Evolutionary conservation across 2,329 filamentous ascomycete genomes (phyloP), one percentile per base, ranked within the genome.

Genomic region (Talaromyces funiculosus): DNA sequence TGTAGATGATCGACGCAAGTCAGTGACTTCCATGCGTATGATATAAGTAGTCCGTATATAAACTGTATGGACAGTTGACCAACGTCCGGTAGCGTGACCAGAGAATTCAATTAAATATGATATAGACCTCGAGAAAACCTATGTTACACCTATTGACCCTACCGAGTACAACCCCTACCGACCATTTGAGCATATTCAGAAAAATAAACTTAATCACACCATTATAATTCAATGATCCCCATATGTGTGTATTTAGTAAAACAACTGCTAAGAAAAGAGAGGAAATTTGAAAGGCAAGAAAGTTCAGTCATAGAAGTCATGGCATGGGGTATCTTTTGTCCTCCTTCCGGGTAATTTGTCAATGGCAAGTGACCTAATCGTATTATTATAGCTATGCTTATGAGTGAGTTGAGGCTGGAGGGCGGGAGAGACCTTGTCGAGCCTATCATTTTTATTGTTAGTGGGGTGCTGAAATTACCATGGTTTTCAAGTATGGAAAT

Each of bases 351-450:
- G 51, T 12, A 54, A 16, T 40, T 54, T 40, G 20, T 20, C 37
- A 0, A 38, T 53, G 12, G 22, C n/a, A 2, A 51, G 43, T 37
- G 45, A 53, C 51, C 51, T 31, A 20, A 24, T 40, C 10, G 20
- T n/a, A 53, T 35, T n/a, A 38, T 54, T 38, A 57, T 61, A 18
- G 22, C 47, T 59, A 57, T 38, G 49, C 26, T 72, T 70, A 68
- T 72, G 71, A 71, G 67, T 72, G 71, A 45, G 69, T 61, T 53
- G 69, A 66, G 56, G 70, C 71, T 67, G 74, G 72, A 67, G 72
- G 72, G 51, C 78, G 70, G n/a, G 60, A 53, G 33, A 62, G 57
- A 56, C 61, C 61, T 40, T 62, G 61, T 56, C 61, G 61, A 59
- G 61, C 61, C 61, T 62, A 18, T 40, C 45, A n/a, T 42, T 29